phyloP scores from a whole-genome alignment of 306 rosid species.

The Potentilla sterilis region DNA sequence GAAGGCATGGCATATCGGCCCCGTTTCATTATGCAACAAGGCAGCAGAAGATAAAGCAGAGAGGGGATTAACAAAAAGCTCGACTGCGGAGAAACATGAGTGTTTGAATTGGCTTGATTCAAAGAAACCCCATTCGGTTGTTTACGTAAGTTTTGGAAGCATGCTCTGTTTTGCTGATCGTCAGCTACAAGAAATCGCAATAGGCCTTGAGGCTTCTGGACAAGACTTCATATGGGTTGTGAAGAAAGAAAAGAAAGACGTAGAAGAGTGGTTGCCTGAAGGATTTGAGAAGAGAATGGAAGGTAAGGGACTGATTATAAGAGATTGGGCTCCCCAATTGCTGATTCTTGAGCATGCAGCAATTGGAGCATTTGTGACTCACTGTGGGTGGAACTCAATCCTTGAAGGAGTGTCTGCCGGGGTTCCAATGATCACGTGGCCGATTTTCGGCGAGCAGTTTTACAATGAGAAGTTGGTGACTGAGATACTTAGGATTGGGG shows the following conservation, averaged over 20 bases:
- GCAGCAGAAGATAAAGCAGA: slow-evolving; percentile 28
- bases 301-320: slow-evolving; percentile 37
- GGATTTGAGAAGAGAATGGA: slow-evolving; percentile 36
- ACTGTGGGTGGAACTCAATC: slow-evolving; percentile 26
- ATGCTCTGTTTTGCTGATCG: slow-evolving; percentile 3
- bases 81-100: slow-evolving; percentile 26
- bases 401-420: slow-evolving; percentile 34
- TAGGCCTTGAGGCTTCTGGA: slow-evolving; percentile 49
- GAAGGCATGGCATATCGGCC: slow-evolving; percentile 63
- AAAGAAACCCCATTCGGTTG: slow-evolving; percentile 33
- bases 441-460: slow-evolving; percentile 31
- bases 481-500: slow-evolving; percentile 25
- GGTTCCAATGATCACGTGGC: slow-evolving; percentile 51
- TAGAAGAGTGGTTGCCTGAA: slow-evolving; percentile 25
- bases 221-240: slow-evolving; percentile 46
- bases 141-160: slow-evolving; percentile 52
- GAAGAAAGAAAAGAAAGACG: slow-evolving; percentile 6
- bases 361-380: slow-evolving; percentile 32
- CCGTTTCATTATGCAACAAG: slow-evolving; percentile 33
- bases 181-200: slow-evolving; percentile 46
- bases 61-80: slow-evolving; percentile 36
- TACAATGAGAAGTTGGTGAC: slow-evolving; percentile 43
- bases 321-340: slow-evolving; percentile 50
- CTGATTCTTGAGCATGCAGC: slow-evolving; percentile 39
- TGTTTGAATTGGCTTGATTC: slow-evolving; percentile 28